These are phyloP conservation scores for Phytophthora capsici DNA, from an alignment of 352 stramenopile genomes.

Conservation along the genomic window DNA sequence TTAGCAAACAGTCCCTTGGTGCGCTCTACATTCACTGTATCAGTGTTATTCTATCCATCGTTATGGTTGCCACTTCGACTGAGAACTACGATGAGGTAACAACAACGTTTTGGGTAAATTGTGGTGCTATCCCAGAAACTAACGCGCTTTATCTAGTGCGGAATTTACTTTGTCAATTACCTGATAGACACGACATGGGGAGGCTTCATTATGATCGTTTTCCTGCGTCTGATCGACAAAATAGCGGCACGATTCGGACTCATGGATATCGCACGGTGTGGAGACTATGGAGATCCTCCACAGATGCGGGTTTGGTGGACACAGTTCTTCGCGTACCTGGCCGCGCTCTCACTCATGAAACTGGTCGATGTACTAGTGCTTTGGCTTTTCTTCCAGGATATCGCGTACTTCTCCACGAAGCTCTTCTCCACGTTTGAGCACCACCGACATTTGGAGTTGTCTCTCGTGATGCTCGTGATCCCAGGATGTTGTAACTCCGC, in stretches of 20 bases:
- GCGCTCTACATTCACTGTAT: conserved; percentile 65
- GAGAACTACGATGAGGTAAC: conserved; percentile 61
- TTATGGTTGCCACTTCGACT: conserved; percentile 52
- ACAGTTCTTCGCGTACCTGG: conserved; percentile 58
- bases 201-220: conserved; percentile 49
- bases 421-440: conserved; percentile 62
- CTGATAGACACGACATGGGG: conserved; percentile 72
- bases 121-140: not conserved
- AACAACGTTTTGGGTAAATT: not conserved
- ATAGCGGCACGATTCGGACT: conserved; percentile 42
- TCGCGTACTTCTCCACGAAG: conserved; percentile 49
- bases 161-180: conserved; percentile 79
- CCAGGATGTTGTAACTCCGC: conserved; percentile 70
- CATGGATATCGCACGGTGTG: conserved; percentile 53
- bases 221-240: conserved; percentile 52
- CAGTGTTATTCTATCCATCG: conserved; percentile 68
- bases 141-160: conserved; percentile 47
- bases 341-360: conserved; percentile 64
- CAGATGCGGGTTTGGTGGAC: conserved; percentile 61
- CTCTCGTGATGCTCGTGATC: conserved; percentile 82
- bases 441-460: conserved; percentile 73
- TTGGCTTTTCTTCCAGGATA: conserved; percentile 46
- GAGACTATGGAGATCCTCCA: conserved; percentile 76
- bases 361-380: conserved; percentile 48
- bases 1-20: conserved; percentile 73